phyloP scores from a whole-genome alignment of 371 early-diverging fungal species.

The Haplosporangium sp. region DNA sequence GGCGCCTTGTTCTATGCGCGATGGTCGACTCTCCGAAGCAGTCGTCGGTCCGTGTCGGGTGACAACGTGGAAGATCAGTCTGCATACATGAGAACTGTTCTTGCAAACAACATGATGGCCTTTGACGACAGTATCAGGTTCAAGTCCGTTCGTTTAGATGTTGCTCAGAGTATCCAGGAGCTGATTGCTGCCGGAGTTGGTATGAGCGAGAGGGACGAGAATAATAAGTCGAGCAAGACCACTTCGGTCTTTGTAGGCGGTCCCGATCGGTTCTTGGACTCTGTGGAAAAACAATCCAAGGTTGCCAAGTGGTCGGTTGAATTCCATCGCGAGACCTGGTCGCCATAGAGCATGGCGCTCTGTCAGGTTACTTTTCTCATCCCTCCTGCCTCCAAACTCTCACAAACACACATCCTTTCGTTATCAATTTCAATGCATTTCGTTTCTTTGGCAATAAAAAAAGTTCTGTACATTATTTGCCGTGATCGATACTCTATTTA shows the following conservation, averaged over 20 bases:
- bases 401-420: background rate
- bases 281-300: conserved; percentile 6
- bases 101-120: conserved; percentile 4
- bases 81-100: conserved; percentile 8
- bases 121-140: conserved; percentile 16
- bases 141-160: conserved; percentile 14
- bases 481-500: no score
- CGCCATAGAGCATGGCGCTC: conserved; percentile 1
- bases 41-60: background rate
- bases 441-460: background rate
- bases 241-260: conserved; percentile 30
- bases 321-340: conserved; percentile 29
- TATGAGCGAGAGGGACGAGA: background rate
- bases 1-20: conserved; percentile 1
- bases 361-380: background rate
- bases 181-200: conserved; percentile 16
- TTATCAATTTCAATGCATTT: no score
- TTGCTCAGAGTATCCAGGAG: conserved; percentile 6
- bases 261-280: conserved; percentile 21
- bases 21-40: background rate
- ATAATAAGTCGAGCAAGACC: background rate
- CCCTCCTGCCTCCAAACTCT: background rate
- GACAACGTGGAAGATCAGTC: background rate
- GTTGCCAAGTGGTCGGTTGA: conserved; percentile 15
- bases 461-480: background rate